Base-by-base conservation (phyloP, 2,329 filamentous ascomycete genomes). In the Juglanconis juglandina region DNA sequence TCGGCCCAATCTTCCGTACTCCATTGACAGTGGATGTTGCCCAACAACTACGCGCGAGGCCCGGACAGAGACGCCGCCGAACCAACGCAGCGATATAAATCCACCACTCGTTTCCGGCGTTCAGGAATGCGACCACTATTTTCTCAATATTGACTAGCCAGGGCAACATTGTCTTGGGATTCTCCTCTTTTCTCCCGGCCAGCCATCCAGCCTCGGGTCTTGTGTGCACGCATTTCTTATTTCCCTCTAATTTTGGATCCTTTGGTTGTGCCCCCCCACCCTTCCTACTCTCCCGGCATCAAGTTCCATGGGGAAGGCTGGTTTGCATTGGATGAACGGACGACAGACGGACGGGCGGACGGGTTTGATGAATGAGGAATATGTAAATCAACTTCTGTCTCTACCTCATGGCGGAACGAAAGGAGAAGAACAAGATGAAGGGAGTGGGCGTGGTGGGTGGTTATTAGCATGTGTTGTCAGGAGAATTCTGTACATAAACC, bases 351-450 rank as follows among this genome's bases (percentile, higher is more conserved):
- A 47, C 34, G 53, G 35, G 33, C 14, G 50, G 32, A 51, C 11
- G 51, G 44, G 30, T 55, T 47, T 59, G 57, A 59, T 56, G 58
- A 59, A 47, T 59, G 44, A 59, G n/a, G 41, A 47, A 11, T 35
- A 44, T 30, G 44, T 33, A 44, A 37, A n/a, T 33, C 50, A 35
- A 42, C 41, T 37, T 30, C 30, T 54, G 50, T 48, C 46, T 41
- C 46, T 50, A 42, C 11, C 46, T 56, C 35, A 35, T 13, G 34
- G 50, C 49, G 11, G 32, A 17, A 13, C 14, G 24, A 39, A 17
- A 34, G 41, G 17, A 24, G 41, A 34, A 7, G 53, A 42, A 37
- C 5, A 42, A 11, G 17, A 35, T 3, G 34, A 10, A 41, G 41
- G n/a, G 11, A 4, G 46, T 48, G 50, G 32, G 35, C 34, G 24